A percentile compares a stretch with the other conserved stretches of the same genome.
These are phyloP conservation scores for Fusarium cyanostomum DNA, from an alignment of 2,329 filamentous ascomycete species.

Conservation along the genomic window DNA sequence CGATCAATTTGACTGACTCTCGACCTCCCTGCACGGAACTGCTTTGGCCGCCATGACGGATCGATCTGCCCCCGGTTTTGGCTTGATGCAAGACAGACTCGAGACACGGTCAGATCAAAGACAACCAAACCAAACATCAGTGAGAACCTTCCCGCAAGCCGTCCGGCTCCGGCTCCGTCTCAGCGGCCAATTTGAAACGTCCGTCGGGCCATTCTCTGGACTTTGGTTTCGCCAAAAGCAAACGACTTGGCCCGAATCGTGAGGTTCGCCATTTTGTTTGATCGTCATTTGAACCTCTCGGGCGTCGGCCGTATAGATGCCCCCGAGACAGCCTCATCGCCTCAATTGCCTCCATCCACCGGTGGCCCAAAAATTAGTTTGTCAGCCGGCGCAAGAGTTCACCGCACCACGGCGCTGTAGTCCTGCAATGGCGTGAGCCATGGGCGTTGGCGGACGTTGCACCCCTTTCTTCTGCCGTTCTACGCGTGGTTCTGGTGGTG, in stretches of 20 bases:
- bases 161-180: not conserved
- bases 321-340: conserved; percentile 25
- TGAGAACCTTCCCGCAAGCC: not conserved
- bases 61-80: conserved; percentile 2
- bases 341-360: conserved; percentile 26
- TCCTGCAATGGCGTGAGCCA: conserved; percentile 25
- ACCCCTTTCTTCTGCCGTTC: conserved; percentile 34
- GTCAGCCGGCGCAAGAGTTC: conserved; percentile 25
- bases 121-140: not conserved
- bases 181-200: not conserved
- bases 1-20: conserved; percentile 14
- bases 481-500: conserved; percentile 24
- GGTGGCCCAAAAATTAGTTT: conserved; percentile 33
- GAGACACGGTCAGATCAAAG: conserved; percentile 1
- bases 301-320: conserved; percentile 31
- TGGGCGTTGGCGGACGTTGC: conserved; percentile 29
- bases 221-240: conserved; percentile 21
- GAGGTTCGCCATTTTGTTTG: conserved; percentile 23
- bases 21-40: not conserved
- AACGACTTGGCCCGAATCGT: conserved; percentile 2
- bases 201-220: not conserved
- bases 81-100: conserved; percentile 6
- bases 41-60: conserved; percentile 17
- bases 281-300: conserved; percentile 26
- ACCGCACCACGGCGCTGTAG: conserved; percentile 25